Evolutionary conservation across 208 protist species (phyloP).

Genomic region (Leishmania gerbilli): DNA sequence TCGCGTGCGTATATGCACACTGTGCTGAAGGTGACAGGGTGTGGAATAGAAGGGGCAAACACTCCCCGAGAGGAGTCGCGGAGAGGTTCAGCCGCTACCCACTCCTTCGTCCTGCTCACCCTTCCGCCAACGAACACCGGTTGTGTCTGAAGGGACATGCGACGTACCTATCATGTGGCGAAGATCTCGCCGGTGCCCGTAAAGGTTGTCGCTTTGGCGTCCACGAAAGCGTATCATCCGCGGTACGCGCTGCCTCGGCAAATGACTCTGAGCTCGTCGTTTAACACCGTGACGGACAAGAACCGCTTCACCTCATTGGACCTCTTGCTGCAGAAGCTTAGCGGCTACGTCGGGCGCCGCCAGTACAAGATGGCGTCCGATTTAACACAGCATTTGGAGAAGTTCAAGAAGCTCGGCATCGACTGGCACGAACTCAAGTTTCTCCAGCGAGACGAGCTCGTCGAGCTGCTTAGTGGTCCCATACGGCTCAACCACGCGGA

Average conservation of each 20-base stretch:
- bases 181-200: slow-evolving; percentile 64
- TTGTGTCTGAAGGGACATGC: not conserved
- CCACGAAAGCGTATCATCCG: slow-evolving; percentile 48
- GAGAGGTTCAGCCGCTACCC: not conserved
- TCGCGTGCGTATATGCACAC: not conserved
- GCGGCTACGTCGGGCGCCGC: slow-evolving; percentile 72
- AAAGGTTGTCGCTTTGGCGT: slow-evolving; percentile 37
- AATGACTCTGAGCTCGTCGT: slow-evolving; percentile 65
- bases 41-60: not conserved
- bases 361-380: slow-evolving; percentile 88
- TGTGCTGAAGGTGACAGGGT: too few relatives aligned
- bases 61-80: not conserved
- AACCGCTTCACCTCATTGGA: slow-evolving; percentile 83
- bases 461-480: slow-evolving; percentile 50
- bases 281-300: slow-evolving; percentile 73
- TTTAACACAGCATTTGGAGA: slow-evolving; percentile 41
- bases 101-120: not conserved
- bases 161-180: not conserved
- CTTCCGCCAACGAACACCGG: not conserved
- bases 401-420: slow-evolving; percentile 62
- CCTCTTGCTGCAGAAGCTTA: slow-evolving; percentile 73
- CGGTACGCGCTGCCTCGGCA: slow-evolving; percentile 64
- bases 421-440: slow-evolving; percentile 92
- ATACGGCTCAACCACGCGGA: slow-evolving; percentile 55
- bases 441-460: slow-evolving; percentile 59